A percentile compares a stretch with the other conserved stretches of the same genome.
These are phyloP conservation scores for Thalia dealbata DNA, from an alignment of 176 grass and related monocot genomes.

Conservation along the genomic window DNA sequence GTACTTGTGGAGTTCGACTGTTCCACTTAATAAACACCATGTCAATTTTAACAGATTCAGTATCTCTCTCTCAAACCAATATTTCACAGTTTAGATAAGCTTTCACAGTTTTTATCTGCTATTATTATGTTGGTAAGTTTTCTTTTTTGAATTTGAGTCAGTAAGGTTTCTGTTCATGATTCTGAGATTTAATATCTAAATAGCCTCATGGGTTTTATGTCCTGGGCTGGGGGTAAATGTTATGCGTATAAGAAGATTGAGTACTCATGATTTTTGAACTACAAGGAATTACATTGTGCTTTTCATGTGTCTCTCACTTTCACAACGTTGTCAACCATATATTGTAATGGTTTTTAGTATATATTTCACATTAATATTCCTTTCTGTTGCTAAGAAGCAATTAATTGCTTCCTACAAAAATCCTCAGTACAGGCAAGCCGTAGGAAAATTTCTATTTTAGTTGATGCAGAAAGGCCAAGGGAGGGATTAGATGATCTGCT, in stretches of 20 bases:
- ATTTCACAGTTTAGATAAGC: too few relatives aligned
- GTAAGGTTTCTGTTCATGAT: neutral
- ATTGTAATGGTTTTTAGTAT: neutral
- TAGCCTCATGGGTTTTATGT: neutral
- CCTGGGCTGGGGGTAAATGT: neutral
- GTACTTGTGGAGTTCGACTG: too few relatives aligned
- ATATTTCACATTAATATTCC: neutral
- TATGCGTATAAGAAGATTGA: neutral
- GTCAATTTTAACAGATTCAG: too few relatives aligned
- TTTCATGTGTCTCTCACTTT: neutral
- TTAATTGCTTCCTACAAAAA: conserved; percentile 38
- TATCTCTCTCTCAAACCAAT: too few relatives aligned
- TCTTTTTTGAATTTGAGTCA: too few relatives aligned
- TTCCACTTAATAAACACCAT: too few relatives aligned
- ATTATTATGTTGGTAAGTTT: neutral
- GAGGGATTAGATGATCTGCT: conserved; percentile 83
- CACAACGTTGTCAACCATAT: neutral
- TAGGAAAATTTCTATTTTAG: conserved; percentile 83
- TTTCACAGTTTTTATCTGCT: neutral
- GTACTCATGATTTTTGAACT: neutral
- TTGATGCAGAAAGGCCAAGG: conserved; percentile 80
- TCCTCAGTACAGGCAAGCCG: conserved; percentile 82
- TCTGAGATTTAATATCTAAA: neutral
- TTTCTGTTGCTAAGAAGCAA: conserved; percentile 4
- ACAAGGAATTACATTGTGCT: neutral